Evolutionary conservation across 306 rosid species (phyloP).

Genomic region (Prunus mira): DNA sequence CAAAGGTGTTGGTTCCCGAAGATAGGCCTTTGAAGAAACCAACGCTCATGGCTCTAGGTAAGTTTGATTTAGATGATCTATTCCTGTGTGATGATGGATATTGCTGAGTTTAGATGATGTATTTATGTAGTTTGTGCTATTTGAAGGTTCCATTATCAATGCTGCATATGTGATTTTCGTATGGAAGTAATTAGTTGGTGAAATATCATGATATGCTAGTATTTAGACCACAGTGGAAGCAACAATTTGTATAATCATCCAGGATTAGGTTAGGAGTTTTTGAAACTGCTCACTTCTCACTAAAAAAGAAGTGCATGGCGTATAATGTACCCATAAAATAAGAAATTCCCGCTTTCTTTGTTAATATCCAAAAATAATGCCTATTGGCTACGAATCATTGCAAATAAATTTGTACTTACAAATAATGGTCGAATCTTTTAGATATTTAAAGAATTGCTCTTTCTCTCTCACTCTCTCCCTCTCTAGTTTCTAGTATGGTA

Average conservation of each 20-base stretch:
- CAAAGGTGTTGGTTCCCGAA: conserved; percentile 64
- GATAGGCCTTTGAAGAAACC: conserved; percentile 92
- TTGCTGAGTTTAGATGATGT: background rate
- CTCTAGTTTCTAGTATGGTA: background rate
- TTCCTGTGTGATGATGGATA: background rate
- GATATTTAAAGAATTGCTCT: background rate
- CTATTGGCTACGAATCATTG: background rate
- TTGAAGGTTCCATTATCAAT: background rate
- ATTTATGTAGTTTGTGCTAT: background rate
- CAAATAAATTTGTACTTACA: background rate
- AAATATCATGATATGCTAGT: background rate
- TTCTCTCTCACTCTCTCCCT: background rate
- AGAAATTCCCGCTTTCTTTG: background rate
- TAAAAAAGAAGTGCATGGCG: background rate
- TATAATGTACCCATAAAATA: background rate
- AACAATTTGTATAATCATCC: background rate
- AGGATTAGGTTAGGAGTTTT: background rate
- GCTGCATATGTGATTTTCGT: background rate
- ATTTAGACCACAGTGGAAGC: background rate
- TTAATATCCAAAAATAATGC: background rate
- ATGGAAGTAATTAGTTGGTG: background rate
- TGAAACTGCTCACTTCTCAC: background rate
- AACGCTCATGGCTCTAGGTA: conserved; percentile 82
- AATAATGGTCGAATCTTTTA: background rate
- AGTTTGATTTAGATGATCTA: background rate